phyloP scores from a whole-genome alignment of 106 monocot species.

The Chionographis japonica region DNA sequence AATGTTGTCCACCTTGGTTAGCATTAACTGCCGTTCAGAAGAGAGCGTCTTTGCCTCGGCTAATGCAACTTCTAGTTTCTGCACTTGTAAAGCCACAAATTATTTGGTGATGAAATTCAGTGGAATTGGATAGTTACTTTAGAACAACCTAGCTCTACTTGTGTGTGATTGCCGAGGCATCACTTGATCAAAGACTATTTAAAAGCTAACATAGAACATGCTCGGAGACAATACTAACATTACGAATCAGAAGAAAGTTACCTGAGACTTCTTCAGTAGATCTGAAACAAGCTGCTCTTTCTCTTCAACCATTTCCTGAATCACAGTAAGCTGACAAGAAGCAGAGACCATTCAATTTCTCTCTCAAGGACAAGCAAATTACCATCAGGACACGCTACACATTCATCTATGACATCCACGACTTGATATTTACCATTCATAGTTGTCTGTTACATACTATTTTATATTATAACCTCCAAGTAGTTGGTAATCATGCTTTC shows the following conservation, averaged over 20 bases:
- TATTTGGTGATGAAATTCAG: background rate
- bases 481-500: no score
- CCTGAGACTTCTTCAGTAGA: slow-evolving; percentile 65
- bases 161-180: no score
- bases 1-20: slow-evolving; percentile 43
- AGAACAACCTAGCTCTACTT: background rate
- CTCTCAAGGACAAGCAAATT: no score
- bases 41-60: slow-evolving; percentile 52
- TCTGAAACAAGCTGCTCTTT: slow-evolving; percentile 50
- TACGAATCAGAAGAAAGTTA: slow-evolving; percentile 8
- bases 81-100: slow-evolving; percentile 2
- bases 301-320: slow-evolving; percentile 58
- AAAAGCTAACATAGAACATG: slow-evolving; percentile 2
- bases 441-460: no score
- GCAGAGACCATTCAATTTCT: no score
- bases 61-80: slow-evolving; percentile 78
- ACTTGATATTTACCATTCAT: no score
- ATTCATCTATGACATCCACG: no score
- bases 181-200: background rate
- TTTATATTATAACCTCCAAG: no score
- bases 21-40: slow-evolving; percentile 45
- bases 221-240: background rate
- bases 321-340: slow-evolving; percentile 32
- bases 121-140: background rate
- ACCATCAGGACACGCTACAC: no score